Evolutionary conservation across 192 early-diverging fungal genomes (phyloP), one percentile per base, ranked within the genome.

Genomic region (Coemansia sp.): DNA sequence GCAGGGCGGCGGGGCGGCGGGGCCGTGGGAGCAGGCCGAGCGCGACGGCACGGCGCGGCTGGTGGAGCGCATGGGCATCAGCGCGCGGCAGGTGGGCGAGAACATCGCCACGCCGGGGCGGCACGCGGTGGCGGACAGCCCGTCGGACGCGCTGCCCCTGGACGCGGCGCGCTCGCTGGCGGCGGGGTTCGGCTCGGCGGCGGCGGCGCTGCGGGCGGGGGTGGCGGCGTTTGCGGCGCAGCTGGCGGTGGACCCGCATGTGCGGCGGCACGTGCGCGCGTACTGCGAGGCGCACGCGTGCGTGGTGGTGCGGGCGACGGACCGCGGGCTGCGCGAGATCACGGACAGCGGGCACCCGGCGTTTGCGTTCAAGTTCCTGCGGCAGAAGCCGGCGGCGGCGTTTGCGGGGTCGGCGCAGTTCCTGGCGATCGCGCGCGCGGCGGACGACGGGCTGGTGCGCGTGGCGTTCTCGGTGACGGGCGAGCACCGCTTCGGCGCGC

Each of bases 291-390:
- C 73, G 18, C 77, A 89, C 59, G 92, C 89, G 33, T 83, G 85
- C 28, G 84, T 96, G 10, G 82, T 84, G 23, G 89, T 93, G 24
- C 85, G 76, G 24, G 93, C 95, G 1, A 99, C 95, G 2, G 88
- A 90, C 34, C 89, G 88, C 59, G 96, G 95, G 0, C 66, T 79
- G 24, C 79, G 62, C 31, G 88, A 88, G 60, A 94, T 99, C 60
- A 66, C 55, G 13, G 88, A 92, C 42, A 85, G 85, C 10, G 76
- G 86, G 11, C 94, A 97, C 61, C 86, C 90, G 1, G 92, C 88
- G 57, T 76, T 91, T 74, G 86, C 88, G 5, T 95, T 95, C 84
- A 95, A 96, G 84, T 96, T 89, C 38, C 65, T 99, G 50, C 69
- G 72, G 14, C 84, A 88, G 35, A 97, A 95, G 71, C 92, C 88